These are phyloP conservation scores for Prosopis cineraria DNA, from an alignment of 306 rosid genomes.

Conservation along the genomic window DNA sequence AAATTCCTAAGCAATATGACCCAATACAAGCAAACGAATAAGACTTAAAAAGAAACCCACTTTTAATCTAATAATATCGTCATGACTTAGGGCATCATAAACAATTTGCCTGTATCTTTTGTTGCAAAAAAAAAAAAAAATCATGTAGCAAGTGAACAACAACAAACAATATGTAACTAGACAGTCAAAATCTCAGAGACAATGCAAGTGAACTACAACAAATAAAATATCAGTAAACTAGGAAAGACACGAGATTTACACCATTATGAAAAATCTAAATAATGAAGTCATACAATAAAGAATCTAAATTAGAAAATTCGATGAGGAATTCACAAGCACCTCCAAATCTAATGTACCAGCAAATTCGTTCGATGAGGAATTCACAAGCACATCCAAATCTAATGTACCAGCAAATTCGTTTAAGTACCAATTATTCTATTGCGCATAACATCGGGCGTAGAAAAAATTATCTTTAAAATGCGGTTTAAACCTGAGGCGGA, in stretches of 20 bases:
- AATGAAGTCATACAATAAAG: too few relatives aligned
- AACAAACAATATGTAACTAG: constrained; percentile 4
- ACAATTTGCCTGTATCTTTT: neutral
- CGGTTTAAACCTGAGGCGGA: constrained; percentile 64
- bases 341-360: too few relatives aligned
- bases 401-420: neutral
- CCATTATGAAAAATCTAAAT: neutral
- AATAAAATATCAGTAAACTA: too few relatives aligned
- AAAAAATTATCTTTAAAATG: neutral
- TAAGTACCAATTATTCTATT: neutral
- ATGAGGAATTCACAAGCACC: too few relatives aligned
- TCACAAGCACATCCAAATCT: neutral
- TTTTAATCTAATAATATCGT: constrained; percentile 1
- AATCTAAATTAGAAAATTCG: constrained; percentile 13
- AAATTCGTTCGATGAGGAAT: too few relatives aligned
- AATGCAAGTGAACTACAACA: neutral
- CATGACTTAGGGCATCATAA: too few relatives aligned
- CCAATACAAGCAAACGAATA: constrained; percentile 17
- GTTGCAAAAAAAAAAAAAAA: too few relatives aligned
- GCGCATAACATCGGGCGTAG: neutral
- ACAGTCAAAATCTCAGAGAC: neutral
- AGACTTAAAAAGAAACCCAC: neutral
- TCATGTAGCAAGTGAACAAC: too few relatives aligned
- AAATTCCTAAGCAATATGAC: constrained; percentile 62
- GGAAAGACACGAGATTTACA: neutral